Percentiles rank a stretch among this genome's conserved stretches.
Conservation (phyloP, 805 yeast genomes). For the Starmerella stellata region DNA sequence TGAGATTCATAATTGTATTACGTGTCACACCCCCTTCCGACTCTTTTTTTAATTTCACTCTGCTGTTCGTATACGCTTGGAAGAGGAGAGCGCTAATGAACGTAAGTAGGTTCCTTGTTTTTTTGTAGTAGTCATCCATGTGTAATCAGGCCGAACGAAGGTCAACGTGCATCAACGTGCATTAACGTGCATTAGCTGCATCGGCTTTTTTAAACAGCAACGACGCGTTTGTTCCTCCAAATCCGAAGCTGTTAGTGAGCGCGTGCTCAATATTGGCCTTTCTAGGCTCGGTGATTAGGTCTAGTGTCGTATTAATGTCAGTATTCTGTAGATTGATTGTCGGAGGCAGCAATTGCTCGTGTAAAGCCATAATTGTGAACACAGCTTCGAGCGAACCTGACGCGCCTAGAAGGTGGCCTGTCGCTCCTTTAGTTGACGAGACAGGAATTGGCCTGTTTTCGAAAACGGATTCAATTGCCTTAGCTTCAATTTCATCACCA, state of each 20-base stretch:
- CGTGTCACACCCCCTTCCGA: too few relatives aligned
- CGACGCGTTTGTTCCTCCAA: constrained; percentile 89
- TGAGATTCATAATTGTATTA: too few relatives aligned
- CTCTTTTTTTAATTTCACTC: background rate
- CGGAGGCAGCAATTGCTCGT: constrained; percentile 48
- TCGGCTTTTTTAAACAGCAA: constrained; percentile 25
- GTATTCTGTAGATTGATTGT: constrained; percentile 49
- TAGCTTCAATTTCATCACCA: constrained; percentile 78
- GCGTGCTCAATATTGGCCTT: constrained; percentile 36
- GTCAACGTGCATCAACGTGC: too few relatives aligned
- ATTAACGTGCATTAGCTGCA: too few relatives aligned
- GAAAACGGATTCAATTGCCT: constrained; percentile 43
- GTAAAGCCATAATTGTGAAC: constrained; percentile 52
- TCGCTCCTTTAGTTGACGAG: constrained; percentile 80
- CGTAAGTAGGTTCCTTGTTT: background rate
- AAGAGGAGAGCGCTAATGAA: too few relatives aligned
- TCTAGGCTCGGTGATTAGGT: constrained; percentile 40
- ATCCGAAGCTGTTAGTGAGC: constrained; percentile 81
- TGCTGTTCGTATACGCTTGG: background rate
- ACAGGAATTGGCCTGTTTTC: constrained; percentile 16
- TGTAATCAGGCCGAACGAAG: too few relatives aligned
- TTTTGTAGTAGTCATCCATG: too few relatives aligned
- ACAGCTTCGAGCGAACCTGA: constrained; percentile 90
- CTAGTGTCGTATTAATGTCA: constrained; percentile 27
- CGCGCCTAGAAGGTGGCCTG: constrained; percentile 89